Evolutionary conservation across 441 rosid species (phyloP).

Genomic region (Dalechampia spathulata): DNA sequence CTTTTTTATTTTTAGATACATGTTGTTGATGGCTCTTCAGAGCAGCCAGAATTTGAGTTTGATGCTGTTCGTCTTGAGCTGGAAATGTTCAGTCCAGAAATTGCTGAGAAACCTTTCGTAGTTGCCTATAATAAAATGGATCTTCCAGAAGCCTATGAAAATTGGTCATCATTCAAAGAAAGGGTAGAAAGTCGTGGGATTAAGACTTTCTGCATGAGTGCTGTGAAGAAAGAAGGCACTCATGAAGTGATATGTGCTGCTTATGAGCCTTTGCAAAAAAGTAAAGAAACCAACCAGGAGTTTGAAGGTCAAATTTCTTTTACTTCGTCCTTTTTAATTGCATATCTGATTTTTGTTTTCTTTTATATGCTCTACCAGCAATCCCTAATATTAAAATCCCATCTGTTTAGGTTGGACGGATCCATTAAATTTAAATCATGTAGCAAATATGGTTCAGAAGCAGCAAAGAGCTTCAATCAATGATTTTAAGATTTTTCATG

Average conservation of each 20-base stretch:
- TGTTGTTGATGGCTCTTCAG: conserved; percentile 84
- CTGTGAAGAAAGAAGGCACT: conserved; percentile 68
- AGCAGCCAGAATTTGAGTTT: conserved; percentile 81
- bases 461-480: conserved; percentile 60
- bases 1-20: conserved; percentile 50
- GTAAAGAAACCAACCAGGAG: conserved; percentile 40
- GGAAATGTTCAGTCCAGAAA: conserved; percentile 81
- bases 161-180: conserved; percentile 67
- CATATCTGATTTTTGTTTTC: neutral
- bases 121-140: conserved; percentile 96
- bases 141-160: conserved; percentile 74
- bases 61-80: conserved; percentile 95
- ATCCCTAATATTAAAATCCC: conserved; percentile 13
- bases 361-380: neutral
- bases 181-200: conserved; percentile 58
- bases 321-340: neutral
- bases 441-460: conserved; percentile 65
- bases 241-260: conserved; percentile 63
- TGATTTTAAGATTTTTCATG: conserved; percentile 69
- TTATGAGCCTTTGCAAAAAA: conserved; percentile 50
- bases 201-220: conserved; percentile 81
- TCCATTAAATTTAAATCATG: conserved; percentile 55
- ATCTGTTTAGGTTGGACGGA: conserved; percentile 28
- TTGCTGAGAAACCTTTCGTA: conserved; percentile 74
- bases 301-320: conserved; percentile 43